These are phyloP conservation scores for Elongisporangium senticosum DNA, from an alignment of 352 stramenopile genomes.

Conservation along the genomic window DNA sequence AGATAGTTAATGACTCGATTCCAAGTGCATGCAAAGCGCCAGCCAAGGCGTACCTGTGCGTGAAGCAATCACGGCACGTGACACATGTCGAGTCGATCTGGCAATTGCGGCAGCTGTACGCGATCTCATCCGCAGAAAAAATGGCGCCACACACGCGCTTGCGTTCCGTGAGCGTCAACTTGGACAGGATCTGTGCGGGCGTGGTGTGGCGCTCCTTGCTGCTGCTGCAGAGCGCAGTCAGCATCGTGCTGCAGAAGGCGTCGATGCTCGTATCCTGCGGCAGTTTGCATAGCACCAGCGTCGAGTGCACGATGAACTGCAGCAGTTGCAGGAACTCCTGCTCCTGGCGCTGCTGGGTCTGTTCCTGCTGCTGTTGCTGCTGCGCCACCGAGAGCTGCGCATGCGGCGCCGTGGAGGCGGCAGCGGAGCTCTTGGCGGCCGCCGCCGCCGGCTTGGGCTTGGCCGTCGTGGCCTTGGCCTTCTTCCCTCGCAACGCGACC, in stretches of 20 bases:
- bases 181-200: constrained; percentile 55
- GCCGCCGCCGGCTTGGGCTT: constrained; percentile 42
- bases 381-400: constrained; percentile 15
- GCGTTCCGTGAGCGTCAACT: constrained; percentile 48
- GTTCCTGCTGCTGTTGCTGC: constrained; percentile 24
- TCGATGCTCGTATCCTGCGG: constrained; percentile 12
- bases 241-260: constrained; percentile 36
- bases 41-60: constrained; percentile 39
- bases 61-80: constrained; percentile 85
- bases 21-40: not conserved
- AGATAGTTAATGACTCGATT: not conserved
- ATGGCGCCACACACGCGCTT: constrained; percentile 81
- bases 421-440: constrained; percentile 14
- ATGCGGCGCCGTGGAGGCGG: constrained; percentile 3
- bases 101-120: constrained; percentile 86
- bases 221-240: constrained; percentile 41
- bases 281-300: constrained; percentile 20
- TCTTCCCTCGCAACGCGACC: constrained; percentile 71
- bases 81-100: constrained; percentile 82
- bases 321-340: constrained; percentile 45
- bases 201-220: constrained; percentile 43
- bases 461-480: constrained; percentile 46
- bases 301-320: constrained; percentile 39
- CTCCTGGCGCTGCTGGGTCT: constrained; percentile 25
- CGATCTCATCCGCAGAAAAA: constrained; percentile 81